Base-by-base conservation (phyloP, 2,329 filamentous ascomycete species). In the Hymenoscyphus salicellus region DNA sequence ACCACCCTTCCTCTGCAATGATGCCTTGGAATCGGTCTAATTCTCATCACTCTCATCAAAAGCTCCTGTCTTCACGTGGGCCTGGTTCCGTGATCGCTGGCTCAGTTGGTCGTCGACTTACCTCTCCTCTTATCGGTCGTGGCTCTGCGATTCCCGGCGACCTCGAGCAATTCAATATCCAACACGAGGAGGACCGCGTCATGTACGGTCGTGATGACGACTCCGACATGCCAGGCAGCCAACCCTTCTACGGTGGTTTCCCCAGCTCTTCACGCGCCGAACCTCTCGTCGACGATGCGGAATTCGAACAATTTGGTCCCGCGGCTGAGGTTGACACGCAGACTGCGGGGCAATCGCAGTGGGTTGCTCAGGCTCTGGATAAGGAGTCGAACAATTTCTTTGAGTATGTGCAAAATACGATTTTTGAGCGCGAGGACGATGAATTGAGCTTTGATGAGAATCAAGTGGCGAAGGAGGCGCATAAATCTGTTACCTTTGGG, bases 11-110 rank as follows among this genome's bases (percentile, higher is more conserved):
- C 28, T 85, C 83, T 4, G 78, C 83, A n/a, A 36, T 66, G 49
- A 86, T 90, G 82, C 88, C 88, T 11, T 91, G 88, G 88, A 90
- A 90, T 68, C 78, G 83, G 55, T 84, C 81, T 7, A 81, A 83
- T 3, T 86, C 84, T 1, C 72, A 82, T 4, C 79, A 82, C 61
- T 82, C 82, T 61, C 87, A 85, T 55, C 71, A 72, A 55, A 46
- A 79, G 61, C 71, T 17, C 62, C 72, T 76, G 17, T 77, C 79
- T 63, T 78, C 80, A 46, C 57, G 60, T 49, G 65, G 66, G 11
- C 70, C 57, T n/a, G 63, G 65, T 62, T 66, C 67, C 20, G n/a
- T 64, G 17, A 20, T 67, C 14, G 38, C 61, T 5, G 63, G 65
- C 11, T 61, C 62, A 32, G 30, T 36, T 57, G 78, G 79, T n/a